Percentiles rank a stretch among this genome's conserved stretches.
phyloP scores from a whole-genome alignment of 495 filamentous ascomycete genomes.

The Hypoxylon rickii region DNA sequence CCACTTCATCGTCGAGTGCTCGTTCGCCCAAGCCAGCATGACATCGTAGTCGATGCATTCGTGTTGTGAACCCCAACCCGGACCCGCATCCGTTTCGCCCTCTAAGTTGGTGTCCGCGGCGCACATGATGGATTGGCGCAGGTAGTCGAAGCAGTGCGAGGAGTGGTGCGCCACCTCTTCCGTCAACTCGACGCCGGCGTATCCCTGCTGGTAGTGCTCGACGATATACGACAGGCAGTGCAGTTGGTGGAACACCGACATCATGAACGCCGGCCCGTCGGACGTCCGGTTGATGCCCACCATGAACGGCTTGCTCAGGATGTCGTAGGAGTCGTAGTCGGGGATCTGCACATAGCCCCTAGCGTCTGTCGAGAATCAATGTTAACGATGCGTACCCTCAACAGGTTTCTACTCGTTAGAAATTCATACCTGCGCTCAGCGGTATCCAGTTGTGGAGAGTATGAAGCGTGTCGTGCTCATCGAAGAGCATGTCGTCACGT shows the following conservation, averaged over 20 bases:
- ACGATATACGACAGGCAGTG: conserved; percentile 56
- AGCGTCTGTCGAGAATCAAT: conserved; percentile 31
- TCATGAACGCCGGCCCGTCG: conserved; percentile 52
- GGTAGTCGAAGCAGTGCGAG: conserved; percentile 55
- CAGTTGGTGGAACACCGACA: conserved; percentile 58
- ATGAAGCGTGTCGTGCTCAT: conserved; percentile 42
- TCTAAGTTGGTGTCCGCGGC: conserved; percentile 52
- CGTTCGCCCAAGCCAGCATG: conserved; percentile 47
- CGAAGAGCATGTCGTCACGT: conserved; percentile 51
- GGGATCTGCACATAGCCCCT: conserved; percentile 49
- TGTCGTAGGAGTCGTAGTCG: conserved; percentile 38
- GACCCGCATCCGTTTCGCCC: conserved; percentile 48
- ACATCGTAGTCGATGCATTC: conserved; percentile 48
- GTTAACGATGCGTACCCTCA: neutral
- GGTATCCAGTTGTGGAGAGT: conserved; percentile 53
- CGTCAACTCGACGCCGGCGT: conserved; percentile 42
- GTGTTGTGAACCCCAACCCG: conserved; percentile 50
- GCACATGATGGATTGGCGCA: conserved; percentile 55
- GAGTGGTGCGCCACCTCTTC: conserved; percentile 51
- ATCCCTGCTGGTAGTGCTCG: conserved; percentile 47
- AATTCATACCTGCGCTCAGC: conserved; percentile 43
- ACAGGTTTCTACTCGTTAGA: neutral
- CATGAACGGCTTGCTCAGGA: conserved; percentile 44
- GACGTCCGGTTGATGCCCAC: conserved; percentile 38
- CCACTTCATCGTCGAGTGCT: conserved; percentile 38